A percentile compares a stretch with the other conserved stretches of the same genome.
phyloP scores from a whole-genome alignment of 805 yeast species.

The Clavispora santaluciae region DNA sequence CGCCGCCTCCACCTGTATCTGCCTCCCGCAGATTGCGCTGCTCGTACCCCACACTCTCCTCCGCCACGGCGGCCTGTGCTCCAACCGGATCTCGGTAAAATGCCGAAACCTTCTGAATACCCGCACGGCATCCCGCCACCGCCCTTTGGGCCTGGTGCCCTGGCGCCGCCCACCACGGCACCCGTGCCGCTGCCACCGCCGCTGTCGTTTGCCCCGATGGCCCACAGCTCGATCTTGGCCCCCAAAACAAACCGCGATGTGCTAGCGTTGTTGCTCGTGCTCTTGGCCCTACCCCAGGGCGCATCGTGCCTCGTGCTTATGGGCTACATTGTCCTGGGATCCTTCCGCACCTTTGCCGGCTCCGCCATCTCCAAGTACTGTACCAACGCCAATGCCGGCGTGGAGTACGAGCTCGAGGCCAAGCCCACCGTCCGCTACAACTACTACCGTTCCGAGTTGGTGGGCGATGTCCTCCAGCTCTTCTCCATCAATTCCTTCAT shows the following conservation, averaged over 20 bases:
- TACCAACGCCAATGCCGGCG: constrained; percentile 5
- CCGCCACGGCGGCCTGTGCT: too few relatives aligned
- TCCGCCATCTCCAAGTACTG: constrained; percentile 18
- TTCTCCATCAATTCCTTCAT: constrained; percentile 22
- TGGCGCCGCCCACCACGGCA: not conserved
- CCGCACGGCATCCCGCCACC: constrained; percentile 7
- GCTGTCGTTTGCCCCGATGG: not conserved
- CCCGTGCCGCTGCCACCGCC: constrained; percentile 1
- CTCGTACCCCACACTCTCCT: too few relatives aligned
- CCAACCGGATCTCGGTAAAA: constrained; percentile 1
- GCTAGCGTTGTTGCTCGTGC: constrained; percentile 27
- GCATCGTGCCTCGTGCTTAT: constrained; percentile 20
- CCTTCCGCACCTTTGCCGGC: constrained; percentile 27
- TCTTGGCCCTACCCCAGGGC: constrained; percentile 25
- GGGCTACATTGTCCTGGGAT: constrained; percentile 24
- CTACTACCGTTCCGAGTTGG: constrained; percentile 15
- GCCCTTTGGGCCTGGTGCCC: constrained; percentile 3
- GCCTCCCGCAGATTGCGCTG: too few relatives aligned
- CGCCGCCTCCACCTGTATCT: too few relatives aligned
- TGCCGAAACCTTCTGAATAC: not conserved
- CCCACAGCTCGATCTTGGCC: constrained; percentile 6
- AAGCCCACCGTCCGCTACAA: constrained; percentile 6
- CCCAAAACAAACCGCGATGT: constrained; percentile 23
- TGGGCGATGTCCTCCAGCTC: constrained; percentile 18
- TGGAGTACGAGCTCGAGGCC: constrained; percentile 8